Evolutionary conservation across 495 filamentous ascomycete species (phyloP), one percentile per base, ranked within the genome.

Genomic region (Amorphotheca resinae): DNA sequence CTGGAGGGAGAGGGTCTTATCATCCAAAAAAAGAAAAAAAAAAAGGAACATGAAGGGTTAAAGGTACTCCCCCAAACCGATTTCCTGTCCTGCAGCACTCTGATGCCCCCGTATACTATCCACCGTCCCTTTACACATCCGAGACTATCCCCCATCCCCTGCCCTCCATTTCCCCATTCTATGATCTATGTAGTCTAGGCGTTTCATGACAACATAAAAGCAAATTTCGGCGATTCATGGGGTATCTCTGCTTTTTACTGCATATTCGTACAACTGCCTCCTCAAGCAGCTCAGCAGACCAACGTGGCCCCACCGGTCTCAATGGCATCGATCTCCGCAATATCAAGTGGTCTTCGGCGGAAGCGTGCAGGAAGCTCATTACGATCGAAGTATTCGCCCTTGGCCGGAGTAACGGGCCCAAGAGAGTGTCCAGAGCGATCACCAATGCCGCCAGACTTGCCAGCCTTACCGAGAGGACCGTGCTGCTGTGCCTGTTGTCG

Each of bases 401-500:
- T 66, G 31, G 71, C 64, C 33, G 88, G 76, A 48, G 69, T 59
- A 41, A 96, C 68, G 12, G 79, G 64, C 15, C 87, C 87, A 14
- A 93, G 70, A 9, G 78, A 59, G 38, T 72, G 64, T 20, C 82
- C 87, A 1, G 84, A 50, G 26, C 62, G 57, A 33, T 74, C 71
- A 39, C 86, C 86, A 33, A 91, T 72, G 50, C 65, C 69, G 33
- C 61, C 62, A 31, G 58, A 56, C 58, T 69, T 62, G 51, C 65
- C 67, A 51, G 73, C 17, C 49, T 72, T 72, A 45, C 62, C 69
- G 36, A 96, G 77, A 8, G 91, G 91, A 16, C 91, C 91, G 62
- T 95, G 88, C 59, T 95, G 89, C 62, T 87, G 82, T 20, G 89
- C 93, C 64, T 86, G 85, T 59, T 80, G 75, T 55, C 91, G 80